Conservation (phyloP, 208 protist species). For the Acanthamoeba castellanii region DNA sequence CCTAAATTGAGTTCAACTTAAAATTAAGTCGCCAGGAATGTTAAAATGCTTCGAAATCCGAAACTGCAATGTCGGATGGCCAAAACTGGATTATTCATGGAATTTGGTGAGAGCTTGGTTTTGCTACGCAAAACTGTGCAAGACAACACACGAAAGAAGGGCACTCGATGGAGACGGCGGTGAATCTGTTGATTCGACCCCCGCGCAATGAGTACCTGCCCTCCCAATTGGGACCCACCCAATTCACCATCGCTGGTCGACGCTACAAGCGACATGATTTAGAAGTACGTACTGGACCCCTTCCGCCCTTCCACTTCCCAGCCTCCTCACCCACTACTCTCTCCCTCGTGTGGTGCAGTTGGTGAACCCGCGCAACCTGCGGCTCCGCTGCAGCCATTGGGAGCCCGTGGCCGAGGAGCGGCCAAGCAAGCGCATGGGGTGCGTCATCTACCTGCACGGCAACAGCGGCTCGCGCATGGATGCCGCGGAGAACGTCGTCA, state of each 20-base stretch:
- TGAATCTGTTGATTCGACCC: constrained; percentile 36
- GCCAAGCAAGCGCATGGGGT: constrained; percentile 31
- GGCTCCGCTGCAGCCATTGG: constrained; percentile 46
- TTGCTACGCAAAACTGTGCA: no score
- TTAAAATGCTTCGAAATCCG: no score
- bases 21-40: no score
- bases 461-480: constrained; percentile 62
- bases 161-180: neutral
- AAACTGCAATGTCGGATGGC: no score
- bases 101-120: no score
- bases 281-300: neutral
- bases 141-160: no score
- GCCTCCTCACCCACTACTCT: neutral
- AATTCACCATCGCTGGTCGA: neutral
- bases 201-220: constrained; percentile 27
- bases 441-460: constrained; percentile 68
- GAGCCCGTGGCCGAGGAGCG: constrained; percentile 31
- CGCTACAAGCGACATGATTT: constrained; percentile 37
- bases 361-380: neutral
- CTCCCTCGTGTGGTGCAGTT: neutral
- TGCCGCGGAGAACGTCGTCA: constrained; percentile 27
- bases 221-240: constrained; percentile 28
- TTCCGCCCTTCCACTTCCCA: no score
- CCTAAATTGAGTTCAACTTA: no score
- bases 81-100: no score